Evolutionary conservation across 192 early-diverging fungal species (phyloP).

Genomic region (Gamsiella multidivaricata): DNA sequence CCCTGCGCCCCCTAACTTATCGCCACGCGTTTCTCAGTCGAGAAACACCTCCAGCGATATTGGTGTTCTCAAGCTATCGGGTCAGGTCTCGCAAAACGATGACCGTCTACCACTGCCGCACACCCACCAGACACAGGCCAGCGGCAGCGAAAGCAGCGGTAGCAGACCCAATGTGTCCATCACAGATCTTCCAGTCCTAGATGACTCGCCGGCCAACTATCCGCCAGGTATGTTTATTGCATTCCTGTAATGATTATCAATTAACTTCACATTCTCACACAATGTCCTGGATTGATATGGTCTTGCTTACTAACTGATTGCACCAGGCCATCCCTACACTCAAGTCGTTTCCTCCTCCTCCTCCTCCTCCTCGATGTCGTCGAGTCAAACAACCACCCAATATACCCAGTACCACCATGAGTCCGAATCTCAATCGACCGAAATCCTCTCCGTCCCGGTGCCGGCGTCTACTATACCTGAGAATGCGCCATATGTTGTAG

Average conservation of each 20-base stretch:
- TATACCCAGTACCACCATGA: neutral
- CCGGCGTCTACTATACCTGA: too few relatives aligned
- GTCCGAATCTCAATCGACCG: neutral
- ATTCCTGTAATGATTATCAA: too few relatives aligned
- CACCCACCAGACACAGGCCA: neutral
- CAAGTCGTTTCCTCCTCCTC: neutral
- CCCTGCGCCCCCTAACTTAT: neutral
- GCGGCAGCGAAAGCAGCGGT: conserved; percentile 19
- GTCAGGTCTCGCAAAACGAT: conserved; percentile 35
- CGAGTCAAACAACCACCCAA: neutral
- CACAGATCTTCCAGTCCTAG: conserved; percentile 11
- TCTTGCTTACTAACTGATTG: neutral
- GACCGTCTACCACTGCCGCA: conserved; percentile 15
- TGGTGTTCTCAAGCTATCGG: conserved; percentile 16
- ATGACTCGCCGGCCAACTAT: conserved; percentile 21
- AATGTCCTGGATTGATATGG: neutral
- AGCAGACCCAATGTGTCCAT: conserved; percentile 1
- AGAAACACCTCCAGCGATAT: conserved; percentile 8
- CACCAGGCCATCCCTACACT: conserved; percentile 3
- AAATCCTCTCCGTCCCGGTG: neutral
- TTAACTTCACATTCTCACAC: neutral
- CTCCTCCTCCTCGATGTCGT: neutral
- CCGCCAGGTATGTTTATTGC: conserved; percentile 2
- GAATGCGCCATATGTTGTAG: neutral
- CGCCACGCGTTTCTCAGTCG: neutral